Conservation (phyloP, 257 asterid genomes). For the Rauvolfia tetraphylla region DNA sequence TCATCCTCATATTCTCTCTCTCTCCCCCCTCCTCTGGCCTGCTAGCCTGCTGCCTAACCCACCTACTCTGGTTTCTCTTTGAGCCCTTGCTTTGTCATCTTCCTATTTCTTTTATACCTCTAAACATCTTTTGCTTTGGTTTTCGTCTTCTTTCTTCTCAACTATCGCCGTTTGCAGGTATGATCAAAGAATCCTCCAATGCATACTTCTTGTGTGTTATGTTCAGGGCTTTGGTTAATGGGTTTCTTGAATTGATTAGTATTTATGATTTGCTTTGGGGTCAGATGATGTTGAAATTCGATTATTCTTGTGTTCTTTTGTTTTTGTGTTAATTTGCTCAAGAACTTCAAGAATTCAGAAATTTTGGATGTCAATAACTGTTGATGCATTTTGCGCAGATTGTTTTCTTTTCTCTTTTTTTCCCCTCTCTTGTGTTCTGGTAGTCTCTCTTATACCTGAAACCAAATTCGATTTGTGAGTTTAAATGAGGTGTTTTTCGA, state of each 20-base stretch:
- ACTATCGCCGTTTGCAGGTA: conserved; percentile 18
- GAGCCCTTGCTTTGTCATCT: conserved; percentile 12
- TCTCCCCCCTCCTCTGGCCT: background rate
- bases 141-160: background rate
- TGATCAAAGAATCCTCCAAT: background rate
- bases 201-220: conserved; percentile 5
- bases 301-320: background rate
- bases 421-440: no score
- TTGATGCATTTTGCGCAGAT: background rate
- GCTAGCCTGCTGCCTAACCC: conserved; percentile 3
- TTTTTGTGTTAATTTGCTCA: background rate
- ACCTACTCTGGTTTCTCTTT: conserved; percentile 9
- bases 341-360: background rate
- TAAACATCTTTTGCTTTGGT: background rate
- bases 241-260: conserved; percentile 5
- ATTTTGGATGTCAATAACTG: background rate
- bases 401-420: background rate
- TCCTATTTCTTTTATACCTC: background rate
- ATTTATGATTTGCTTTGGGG: background rate
- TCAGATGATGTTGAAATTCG: background rate
- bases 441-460: background rate
- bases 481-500: no score
- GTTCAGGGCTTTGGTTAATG: background rate
- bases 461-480: background rate
- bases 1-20: background rate